Evolutionary conservation across 371 early-diverging fungal species (phyloP), one percentile per base, ranked within the genome.

Genomic region (Rhizopus sp.): DNA sequence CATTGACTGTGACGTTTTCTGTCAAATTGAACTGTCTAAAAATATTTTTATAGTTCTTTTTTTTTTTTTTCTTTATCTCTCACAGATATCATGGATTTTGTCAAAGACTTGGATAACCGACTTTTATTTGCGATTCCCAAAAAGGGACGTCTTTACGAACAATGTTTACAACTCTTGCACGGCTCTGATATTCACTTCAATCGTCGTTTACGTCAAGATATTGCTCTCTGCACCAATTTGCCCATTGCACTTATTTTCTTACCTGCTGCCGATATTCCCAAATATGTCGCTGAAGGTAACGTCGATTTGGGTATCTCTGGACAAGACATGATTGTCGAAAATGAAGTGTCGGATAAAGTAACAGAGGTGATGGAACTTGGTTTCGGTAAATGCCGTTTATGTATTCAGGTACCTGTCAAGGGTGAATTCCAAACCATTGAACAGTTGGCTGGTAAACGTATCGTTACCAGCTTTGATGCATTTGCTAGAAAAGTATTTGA

Each of bases 281-380:
- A 93, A 64, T 97, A 92, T 61, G 95, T 98, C 15, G 96, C 88
- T 34, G 91, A 93, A 40, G 97, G 98, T 31, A 91, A 93, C 64
- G 93, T 96, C 17, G 97, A 97, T 69, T 64, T 97, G 53, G 98
- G 97, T 33, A 95, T 98, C 55, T 96, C 97, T 5, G 97, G 98
- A 23, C 84, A 89, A 67, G 96, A 96, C 67, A 94, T 97, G 84
- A 84, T 95, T 41, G 86, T 86, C 30, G 97, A 98, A 68, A 84
- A 87, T 23, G 86, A 85, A 56, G 86, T 84, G 0, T 65, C 80
- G 39, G 85, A 84, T 35, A 84, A 88, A 63, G 89, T 94, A 10
- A 85, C 80, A 6, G 88, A 89, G 65, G 72, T 94, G 50, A 56
- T 92, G 50, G 74, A 85, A 42, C 85, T 97, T 31, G 98, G 93